Base-by-base conservation (phyloP, 2,329 filamentous ascomycete genomes). In the Amphichorda felina region DNA sequence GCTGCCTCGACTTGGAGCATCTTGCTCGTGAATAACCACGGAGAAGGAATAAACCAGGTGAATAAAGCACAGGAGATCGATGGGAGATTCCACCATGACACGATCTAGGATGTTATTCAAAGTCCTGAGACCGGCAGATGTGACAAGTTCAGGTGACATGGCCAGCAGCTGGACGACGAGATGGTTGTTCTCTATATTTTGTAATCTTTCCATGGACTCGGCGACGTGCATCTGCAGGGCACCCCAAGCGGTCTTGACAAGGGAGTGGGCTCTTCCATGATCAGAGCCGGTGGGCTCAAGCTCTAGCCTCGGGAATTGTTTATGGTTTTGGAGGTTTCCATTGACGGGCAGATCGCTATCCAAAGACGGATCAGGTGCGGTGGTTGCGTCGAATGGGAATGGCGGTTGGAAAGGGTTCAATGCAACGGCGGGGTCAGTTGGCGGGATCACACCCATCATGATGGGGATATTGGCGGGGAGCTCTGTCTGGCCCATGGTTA, bases 31-130 rank as follows among this genome's bases (percentile, higher is more conserved):
- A 5, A 68, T 45, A 11, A 67, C 55, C 8, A 70, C 43, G 4
- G 63, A 69, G 26, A 72, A 57, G 10, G 67, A 63, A 41, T 70
- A 72, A 17, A 66, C 53, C 15, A 73, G 41, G 37, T 74, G 69
- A 22, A 71, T 47, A 40, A 73, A 65, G 45, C 67, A 72, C 2
- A 74, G 45, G 3, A 61, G 57, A 19, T 67, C 57, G 19, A 66
- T 43, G 4, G 69, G 55, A 1, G 61, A 58, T 3, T 50, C 46
- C 1, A 55, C 49, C 6, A 51, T 48, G n/a, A 45, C 45, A 3
- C 61, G 63, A 16, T 56, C 49, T 1, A 71, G 42, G 4, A 68
- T 50, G 9, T 47, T 48, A 7, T 49, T 55, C 15, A 73, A 50
- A 5, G 57, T 51, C 14, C 55, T 43, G 3, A 73, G 51, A 8